Conservation (phyloP, 257 asterid species). For the Oldenlandia corymbosa region DNA sequence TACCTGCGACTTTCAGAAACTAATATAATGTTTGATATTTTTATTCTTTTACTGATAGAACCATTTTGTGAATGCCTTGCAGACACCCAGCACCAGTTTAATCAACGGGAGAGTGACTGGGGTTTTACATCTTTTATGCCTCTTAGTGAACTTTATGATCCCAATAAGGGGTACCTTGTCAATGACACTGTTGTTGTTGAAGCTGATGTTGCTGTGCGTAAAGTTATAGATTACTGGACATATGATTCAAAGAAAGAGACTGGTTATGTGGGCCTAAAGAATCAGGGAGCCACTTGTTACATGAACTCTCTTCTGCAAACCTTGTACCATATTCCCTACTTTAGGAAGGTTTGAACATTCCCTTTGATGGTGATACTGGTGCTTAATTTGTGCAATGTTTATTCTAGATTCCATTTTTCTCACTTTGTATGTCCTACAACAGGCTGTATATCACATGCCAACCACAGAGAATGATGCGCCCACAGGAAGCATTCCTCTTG, state of each 20-base stretch:
- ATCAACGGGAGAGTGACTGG: constrained; percentile 97
- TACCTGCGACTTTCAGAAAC: neutral
- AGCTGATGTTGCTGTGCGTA: constrained; percentile 96
- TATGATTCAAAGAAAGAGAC: constrained; percentile 98
- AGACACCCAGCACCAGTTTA: constrained; percentile 97
- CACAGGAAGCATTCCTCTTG: constrained; percentile 98
- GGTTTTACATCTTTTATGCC: constrained; percentile 98
- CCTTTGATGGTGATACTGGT: constrained; percentile 12
- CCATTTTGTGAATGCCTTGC: constrained; percentile 23
- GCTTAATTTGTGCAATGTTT: constrained; percentile 18
- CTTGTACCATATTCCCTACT: constrained; percentile 87
- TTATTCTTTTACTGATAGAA: constrained; percentile 13
- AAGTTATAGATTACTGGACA: constrained; percentile 87
- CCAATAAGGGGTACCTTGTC: constrained; percentile 78
- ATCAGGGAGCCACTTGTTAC: constrained; percentile 99
- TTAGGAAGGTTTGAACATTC: constrained; percentile 70
- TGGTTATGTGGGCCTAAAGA: constrained; percentile 95
- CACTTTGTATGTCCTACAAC: constrained; percentile 23
- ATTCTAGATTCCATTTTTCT: constrained; percentile 18
- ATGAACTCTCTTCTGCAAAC: constrained; percentile 98
- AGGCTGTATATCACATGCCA: constrained; percentile 99
- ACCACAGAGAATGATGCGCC: constrained; percentile 99
- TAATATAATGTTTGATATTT: constrained; percentile 6
- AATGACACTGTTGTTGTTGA: constrained; percentile 76
- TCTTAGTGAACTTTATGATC: constrained; percentile 86